A percentile compares a stretch with the other conserved stretches of the same genome.
phyloP scores from a whole-genome alignment of 2,329 filamentous ascomycete species.

The Colletotrichum sp. region DNA sequence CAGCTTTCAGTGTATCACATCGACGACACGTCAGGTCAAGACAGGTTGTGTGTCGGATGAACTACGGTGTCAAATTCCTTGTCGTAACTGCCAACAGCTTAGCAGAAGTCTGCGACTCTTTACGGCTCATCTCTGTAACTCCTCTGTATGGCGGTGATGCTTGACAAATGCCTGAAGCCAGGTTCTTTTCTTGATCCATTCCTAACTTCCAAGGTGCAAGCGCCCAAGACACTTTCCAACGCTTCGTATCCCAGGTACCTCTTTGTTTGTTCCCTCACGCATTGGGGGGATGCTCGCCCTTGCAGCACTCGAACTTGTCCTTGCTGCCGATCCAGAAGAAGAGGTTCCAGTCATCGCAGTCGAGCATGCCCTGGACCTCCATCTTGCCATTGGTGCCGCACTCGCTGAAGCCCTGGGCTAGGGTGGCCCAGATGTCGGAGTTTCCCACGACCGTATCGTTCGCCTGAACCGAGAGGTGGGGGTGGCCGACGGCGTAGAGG shows the following conservation, averaged over 20 bases:
- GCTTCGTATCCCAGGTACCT: neutral
- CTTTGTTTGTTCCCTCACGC: neutral
- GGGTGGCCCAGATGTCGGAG: neutral
- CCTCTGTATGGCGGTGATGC: neutral
- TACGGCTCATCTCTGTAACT: neutral
- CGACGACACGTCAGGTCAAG: neutral
- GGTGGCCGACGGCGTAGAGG: neutral
- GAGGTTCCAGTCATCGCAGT: neutral
- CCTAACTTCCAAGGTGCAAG: neutral
- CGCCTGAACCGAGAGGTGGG: neutral
- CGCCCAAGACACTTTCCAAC: neutral
- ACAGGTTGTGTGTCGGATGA: neutral
- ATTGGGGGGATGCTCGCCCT: neutral
- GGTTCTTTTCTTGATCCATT: neutral
- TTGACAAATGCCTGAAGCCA: neutral
- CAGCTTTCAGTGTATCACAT: neutral
- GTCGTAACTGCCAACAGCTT: neutral
- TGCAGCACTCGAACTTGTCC: slow-evolving; percentile 4
- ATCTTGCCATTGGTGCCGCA: neutral
- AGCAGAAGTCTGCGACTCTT: neutral
- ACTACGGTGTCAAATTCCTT: neutral
- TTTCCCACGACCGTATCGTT: neutral
- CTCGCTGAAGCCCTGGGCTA: neutral
- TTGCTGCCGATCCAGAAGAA: neutral
- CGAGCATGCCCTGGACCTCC: neutral